Percentiles rank a stretch among this genome's conserved stretches.
These are phyloP conservation scores for Eucalyptus cloeziana DNA, from an alignment of 345 rosid genomes.

Conservation along the genomic window DNA sequence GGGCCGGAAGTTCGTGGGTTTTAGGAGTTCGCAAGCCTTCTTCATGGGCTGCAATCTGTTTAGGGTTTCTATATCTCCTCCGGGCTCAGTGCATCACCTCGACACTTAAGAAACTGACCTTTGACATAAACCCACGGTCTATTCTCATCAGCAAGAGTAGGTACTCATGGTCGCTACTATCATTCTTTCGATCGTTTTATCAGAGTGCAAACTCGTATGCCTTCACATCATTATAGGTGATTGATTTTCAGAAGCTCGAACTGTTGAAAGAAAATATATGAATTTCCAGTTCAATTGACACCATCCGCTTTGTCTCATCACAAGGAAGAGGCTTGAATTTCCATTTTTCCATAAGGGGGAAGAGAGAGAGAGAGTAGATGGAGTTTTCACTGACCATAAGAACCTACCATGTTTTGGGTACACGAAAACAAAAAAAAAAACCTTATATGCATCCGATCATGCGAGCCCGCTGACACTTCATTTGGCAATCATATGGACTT, in stretches of 20 bases:
- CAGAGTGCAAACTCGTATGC: background rate
- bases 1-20: background rate
- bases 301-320: background rate
- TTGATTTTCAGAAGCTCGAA: background rate
- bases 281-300: background rate
- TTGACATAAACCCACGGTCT: background rate
- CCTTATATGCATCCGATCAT: background rate
- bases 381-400: background rate
- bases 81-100: background rate
- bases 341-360: background rate
- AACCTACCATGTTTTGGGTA: background rate
- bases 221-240: background rate
- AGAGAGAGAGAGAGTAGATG: background rate
- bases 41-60: background rate
- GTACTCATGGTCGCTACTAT: background rate
- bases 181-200: background rate
- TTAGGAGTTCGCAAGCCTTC: background rate
- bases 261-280: background rate
- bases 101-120: no score
- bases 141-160: background rate
- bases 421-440: no score
- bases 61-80: background rate
- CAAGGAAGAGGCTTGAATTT: background rate
- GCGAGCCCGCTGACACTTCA: background rate
- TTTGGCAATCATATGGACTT: no score